Conservation (phyloP, 306 rosid species). For the Pyrus bretschneideri region DNA sequence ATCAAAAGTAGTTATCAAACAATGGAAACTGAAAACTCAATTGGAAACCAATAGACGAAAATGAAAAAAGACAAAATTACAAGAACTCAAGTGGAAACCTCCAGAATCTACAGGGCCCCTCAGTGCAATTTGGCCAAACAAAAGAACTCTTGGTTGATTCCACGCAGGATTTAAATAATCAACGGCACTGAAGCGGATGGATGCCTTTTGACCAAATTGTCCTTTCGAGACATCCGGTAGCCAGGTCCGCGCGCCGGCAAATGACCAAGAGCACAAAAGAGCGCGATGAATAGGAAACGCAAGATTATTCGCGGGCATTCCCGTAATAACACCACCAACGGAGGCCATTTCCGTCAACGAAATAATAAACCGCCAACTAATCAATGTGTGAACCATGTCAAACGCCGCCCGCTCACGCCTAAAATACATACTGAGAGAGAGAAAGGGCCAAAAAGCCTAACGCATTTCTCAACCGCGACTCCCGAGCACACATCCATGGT, state of each 20-base stretch:
- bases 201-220: background rate
- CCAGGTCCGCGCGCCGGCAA: background rate
- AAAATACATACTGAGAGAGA: background rate
- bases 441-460: background rate
- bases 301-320: constrained; percentile 10
- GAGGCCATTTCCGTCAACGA: constrained; percentile 9
- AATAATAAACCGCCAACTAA: background rate
- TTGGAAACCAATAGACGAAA: no score
- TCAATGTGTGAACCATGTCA: constrained; percentile 23
- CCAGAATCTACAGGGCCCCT: no score
- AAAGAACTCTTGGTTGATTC: background rate
- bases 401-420: constrained; percentile 16
- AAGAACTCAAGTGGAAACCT: no score
- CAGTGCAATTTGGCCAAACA: background rate
- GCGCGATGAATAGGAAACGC: background rate
- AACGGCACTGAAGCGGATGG: background rate
- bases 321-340: background rate
- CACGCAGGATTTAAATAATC: background rate
- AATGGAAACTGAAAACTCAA: no score
- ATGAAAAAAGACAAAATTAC: no score
- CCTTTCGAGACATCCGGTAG: background rate
- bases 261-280: background rate
- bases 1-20: no score
- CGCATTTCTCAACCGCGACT: background rate
- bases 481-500: background rate